Percentiles rank a stretch among this genome's conserved stretches.
phyloP scores from a whole-genome alignment of 1,284 basidiomycete species.

The Grifola frondosa region DNA sequence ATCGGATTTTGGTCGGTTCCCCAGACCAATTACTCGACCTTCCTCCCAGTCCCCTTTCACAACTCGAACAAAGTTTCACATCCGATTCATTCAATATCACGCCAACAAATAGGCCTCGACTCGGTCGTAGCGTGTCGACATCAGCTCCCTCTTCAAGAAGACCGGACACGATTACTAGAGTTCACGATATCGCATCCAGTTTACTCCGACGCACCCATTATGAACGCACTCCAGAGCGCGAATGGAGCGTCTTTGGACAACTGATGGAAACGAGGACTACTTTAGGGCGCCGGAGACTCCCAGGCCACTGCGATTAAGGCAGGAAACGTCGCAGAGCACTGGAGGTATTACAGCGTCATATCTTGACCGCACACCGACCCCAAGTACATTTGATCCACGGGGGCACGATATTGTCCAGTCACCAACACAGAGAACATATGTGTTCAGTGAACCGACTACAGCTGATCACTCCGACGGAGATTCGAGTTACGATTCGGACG shows the following conservation, averaged over 20 bases:
- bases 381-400: too few species aligned
- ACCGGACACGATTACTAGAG: constrained; percentile 10
- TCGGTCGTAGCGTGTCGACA: constrained; percentile 17
- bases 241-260: constrained; percentile 73
- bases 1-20: constrained; percentile 14
- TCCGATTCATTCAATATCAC: constrained; percentile 4
- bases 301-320: constrained; percentile 5
- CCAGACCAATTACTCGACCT: constrained; percentile 11
- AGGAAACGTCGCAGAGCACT: not conserved
- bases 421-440: too few species aligned
- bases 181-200: constrained; percentile 17
- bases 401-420: too few species aligned
- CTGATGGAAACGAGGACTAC: constrained; percentile 64
- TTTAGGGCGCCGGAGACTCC: constrained; percentile 27
- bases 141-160: constrained; percentile 3
- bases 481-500: too few species aligned
- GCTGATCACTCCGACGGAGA: too few species aligned
- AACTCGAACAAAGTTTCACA: not conserved
- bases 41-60: constrained; percentile 3
- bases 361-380: not conserved
- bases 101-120: constrained; percentile 8
- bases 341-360: not conserved
- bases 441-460: too few species aligned
- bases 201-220: constrained; percentile 6
- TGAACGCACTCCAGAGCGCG: constrained; percentile 22